Evolutionary conservation across 2,329 filamentous ascomycete species (phyloP).

Genomic region (Trichoderma koningii): DNA sequence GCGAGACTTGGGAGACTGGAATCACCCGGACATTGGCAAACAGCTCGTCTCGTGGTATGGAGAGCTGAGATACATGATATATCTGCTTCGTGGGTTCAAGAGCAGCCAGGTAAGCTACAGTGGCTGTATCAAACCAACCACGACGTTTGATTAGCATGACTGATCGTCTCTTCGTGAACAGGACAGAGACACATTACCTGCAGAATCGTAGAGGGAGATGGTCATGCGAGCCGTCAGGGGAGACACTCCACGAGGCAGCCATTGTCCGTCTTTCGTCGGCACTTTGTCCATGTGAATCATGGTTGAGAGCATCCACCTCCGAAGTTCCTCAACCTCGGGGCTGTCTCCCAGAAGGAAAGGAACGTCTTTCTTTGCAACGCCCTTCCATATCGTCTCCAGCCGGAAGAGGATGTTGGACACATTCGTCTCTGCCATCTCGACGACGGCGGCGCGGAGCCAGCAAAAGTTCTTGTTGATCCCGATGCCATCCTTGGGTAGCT

Average conservation of each 20-base stretch:
- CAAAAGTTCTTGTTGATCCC: background rate
- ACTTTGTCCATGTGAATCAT: slow-evolving; percentile 51
- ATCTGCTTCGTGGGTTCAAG: slow-evolving; percentile 45
- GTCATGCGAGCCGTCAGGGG: slow-evolving; percentile 33
- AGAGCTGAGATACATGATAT: slow-evolving; percentile 48
- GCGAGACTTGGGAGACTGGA: slow-evolving; percentile 43
- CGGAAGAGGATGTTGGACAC: slow-evolving; percentile 27
- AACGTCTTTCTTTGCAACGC: slow-evolving; percentile 5
- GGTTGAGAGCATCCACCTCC: slow-evolving; percentile 60
- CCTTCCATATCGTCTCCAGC: slow-evolving; percentile 27
- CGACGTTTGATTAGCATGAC: background rate
- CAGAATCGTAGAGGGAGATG: slow-evolving; percentile 54
- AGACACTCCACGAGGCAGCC: slow-evolving; percentile 2
- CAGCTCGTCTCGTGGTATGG: slow-evolving; percentile 42
- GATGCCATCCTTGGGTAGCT: background rate
- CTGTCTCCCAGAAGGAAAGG: slow-evolving; percentile 3
- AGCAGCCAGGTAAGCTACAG: slow-evolving; percentile 52
- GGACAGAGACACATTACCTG: slow-evolving; percentile 41
- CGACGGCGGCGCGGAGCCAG: slow-evolving; percentile 2
- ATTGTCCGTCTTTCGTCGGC: slow-evolving; percentile 28
- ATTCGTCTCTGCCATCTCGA: slow-evolving; percentile 18
- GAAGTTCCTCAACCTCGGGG: slow-evolving; percentile 21
- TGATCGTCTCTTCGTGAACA: background rate
- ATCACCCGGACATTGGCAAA: slow-evolving; percentile 47
- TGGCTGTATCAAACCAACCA: slow-evolving; percentile 40